Percentiles rank a stretch among this genome's conserved stretches.
Evolutionary conservation across 257 asterid species (phyloP).

Genomic region (Pogostemon cablin): DNA sequence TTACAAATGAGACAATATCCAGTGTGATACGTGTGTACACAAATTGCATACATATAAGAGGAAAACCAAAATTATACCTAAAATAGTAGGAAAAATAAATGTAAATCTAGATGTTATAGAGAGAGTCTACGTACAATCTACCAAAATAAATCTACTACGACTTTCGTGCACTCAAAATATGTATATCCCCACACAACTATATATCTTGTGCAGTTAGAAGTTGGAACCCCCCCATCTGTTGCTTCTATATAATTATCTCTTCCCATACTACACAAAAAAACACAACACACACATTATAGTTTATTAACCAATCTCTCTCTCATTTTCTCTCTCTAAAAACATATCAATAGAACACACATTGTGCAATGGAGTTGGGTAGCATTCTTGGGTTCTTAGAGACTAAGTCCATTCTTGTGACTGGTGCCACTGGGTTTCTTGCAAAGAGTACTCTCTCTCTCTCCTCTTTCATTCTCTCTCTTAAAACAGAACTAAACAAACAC

Average conservation of each 20-base stretch:
- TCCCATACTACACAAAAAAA: too few species aligned
- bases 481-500: not conserved
- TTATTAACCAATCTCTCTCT: not conserved
- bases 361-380: slow-evolving; percentile 64
- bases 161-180: slow-evolving; percentile 37
- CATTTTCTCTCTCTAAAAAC: slow-evolving; percentile 3
- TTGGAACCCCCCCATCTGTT: slow-evolving; percentile 2
- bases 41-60: too few species aligned
- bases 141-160: slow-evolving; percentile 27
- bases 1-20: too few species aligned
- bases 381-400: slow-evolving; percentile 56
- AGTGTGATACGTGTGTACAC: too few species aligned
- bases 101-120: too few species aligned
- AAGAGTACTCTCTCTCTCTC: slow-evolving; percentile 51
- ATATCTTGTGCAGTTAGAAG: not conserved
- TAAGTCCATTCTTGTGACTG: slow-evolving; percentile 65
- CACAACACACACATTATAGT: not conserved
- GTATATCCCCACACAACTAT: slow-evolving; percentile 7
- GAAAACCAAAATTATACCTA: too few species aligned
- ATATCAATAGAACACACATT: not conserved
- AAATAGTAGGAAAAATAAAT: too few species aligned
- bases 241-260: not conserved
- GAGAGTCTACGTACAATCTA: not conserved
- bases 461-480: not conserved
- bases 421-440: slow-evolving; percentile 89